Evolutionary conservation across 208 protist genomes (phyloP).

Genomic region (Wallacemonas rigidus): DNA sequence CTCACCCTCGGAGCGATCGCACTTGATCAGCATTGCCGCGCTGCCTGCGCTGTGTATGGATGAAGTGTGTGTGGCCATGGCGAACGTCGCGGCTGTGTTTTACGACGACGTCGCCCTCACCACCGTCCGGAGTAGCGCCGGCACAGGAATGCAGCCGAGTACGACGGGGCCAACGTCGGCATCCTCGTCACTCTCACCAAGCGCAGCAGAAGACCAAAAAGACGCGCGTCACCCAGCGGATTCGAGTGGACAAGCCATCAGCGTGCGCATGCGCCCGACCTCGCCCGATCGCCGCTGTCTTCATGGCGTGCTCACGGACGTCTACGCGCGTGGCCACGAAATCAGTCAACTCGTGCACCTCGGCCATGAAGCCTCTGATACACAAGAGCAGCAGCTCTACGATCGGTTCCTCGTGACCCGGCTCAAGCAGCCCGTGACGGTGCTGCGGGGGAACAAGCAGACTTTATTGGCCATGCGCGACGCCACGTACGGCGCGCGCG

Average conservation of each 20-base stretch:
- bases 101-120: background rate
- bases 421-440: conserved; percentile 37
- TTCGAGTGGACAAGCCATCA: background rate
- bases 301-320: conserved; percentile 28
- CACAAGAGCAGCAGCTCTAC: conserved; percentile 40
- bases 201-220: background rate
- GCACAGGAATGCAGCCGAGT: no score
- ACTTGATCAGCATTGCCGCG: conserved; percentile 62
- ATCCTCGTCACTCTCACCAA: no score
- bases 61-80: conserved; percentile 76
- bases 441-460: background rate
- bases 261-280: conserved; percentile 39
- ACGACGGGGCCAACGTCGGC: no score
- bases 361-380: conserved; percentile 33
- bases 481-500: conserved; percentile 14
- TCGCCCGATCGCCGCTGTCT: conserved; percentile 50
- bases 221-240: background rate
- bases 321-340: conserved; percentile 40
- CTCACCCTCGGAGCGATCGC: conserved; percentile 57
- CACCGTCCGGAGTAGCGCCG: background rate
- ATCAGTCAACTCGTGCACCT: conserved; percentile 50
- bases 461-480: conserved; percentile 7
- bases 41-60: conserved; percentile 73
- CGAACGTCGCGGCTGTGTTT: conserved; percentile 40
- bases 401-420: conserved; percentile 64